These are phyloP conservation scores for Hemileccinum impolitum DNA, from an alignment of 768 basidiomycete species.

Conservation along the genomic window DNA sequence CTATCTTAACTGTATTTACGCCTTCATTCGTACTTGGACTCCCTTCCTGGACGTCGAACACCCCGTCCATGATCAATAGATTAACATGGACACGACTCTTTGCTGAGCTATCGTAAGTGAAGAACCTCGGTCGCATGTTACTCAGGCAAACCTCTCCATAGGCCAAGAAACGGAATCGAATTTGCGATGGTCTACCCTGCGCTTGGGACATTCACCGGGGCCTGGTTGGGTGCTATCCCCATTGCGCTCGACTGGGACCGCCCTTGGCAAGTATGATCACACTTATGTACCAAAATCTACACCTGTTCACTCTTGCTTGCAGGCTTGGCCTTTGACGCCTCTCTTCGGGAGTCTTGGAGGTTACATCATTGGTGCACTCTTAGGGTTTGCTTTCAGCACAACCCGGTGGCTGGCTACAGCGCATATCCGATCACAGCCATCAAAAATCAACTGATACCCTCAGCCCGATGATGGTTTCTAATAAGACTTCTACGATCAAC, in stretches of 20 bases:
- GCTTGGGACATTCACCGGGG: slow-evolving; percentile 66
- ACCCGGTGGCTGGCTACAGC: slow-evolving; percentile 38
- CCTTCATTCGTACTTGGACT: slow-evolving; percentile 68
- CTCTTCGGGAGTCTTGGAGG: slow-evolving; percentile 70
- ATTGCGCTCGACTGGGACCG: slow-evolving; percentile 96
- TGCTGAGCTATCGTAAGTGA: slow-evolving; percentile 73
- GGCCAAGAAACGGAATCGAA: slow-evolving; percentile 65
- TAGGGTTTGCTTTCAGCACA: slow-evolving; percentile 47
- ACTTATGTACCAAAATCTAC: slow-evolving; percentile 4
- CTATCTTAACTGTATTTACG: slow-evolving; percentile 61
- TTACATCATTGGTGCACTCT: slow-evolving; percentile 57
- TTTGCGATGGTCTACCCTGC: slow-evolving; percentile 77
- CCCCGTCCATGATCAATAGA: slow-evolving; percentile 48
- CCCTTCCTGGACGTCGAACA: slow-evolving; percentile 45
- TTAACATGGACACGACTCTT: slow-evolving; percentile 79
- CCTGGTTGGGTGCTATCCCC: slow-evolving; percentile 80
- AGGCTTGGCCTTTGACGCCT: slow-evolving; percentile 85
- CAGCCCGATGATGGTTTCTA: slow-evolving; percentile 1
- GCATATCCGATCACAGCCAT: slow-evolving; percentile 26
- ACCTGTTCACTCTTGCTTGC: not conserved
- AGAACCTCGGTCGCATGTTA: not conserved
- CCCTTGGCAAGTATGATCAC: slow-evolving; percentile 82
- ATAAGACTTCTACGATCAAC: slow-evolving; percentile 13
- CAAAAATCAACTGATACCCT: slow-evolving; percentile 23
- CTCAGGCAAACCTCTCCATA: slow-evolving; percentile 23